Conservation (phyloP, 257 asterid species). For the Nicotiana knightiana region DNA sequence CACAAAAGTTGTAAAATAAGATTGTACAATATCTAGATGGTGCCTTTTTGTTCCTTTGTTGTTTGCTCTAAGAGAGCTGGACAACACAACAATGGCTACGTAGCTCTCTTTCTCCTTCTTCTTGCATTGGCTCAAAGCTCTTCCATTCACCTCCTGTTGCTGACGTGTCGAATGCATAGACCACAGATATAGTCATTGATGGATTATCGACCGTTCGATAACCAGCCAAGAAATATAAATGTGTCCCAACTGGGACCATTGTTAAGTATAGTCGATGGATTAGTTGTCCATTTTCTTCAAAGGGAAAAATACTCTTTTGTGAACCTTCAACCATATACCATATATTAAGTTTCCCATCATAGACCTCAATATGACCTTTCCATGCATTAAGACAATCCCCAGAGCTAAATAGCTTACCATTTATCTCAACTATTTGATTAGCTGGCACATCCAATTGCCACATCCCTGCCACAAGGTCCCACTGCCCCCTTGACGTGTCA, state of each 20-base stretch:
- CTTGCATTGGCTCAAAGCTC: slow-evolving; percentile 24
- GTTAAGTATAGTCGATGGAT: slow-evolving; percentile 27
- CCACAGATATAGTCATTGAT: slow-evolving; percentile 15
- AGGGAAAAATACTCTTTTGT: slow-evolving; percentile 16
- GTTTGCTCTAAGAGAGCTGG: slow-evolving; percentile 10
- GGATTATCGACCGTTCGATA: slow-evolving; percentile 16
- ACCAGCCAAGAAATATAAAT: slow-evolving; percentile 35
- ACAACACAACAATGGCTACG: slow-evolving; percentile 47
- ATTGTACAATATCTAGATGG: not conserved
- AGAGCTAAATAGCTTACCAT: slow-evolving; percentile 32
- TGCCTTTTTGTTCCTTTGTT: not conserved
- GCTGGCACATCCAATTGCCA: slow-evolving; percentile 61
- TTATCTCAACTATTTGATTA: slow-evolving; percentile 38
- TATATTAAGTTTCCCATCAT: slow-evolving; percentile 31
- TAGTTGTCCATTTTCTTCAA: slow-evolving; percentile 5
- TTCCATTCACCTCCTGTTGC: slow-evolving; percentile 27
- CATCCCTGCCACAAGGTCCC: slow-evolving; percentile 39
- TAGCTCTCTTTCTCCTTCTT: slow-evolving; percentile 26
- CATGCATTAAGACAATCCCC: slow-evolving; percentile 51
- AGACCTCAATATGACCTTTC: slow-evolving; percentile 42
- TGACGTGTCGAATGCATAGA: slow-evolving; percentile 35
- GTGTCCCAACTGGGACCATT: slow-evolving; percentile 31
- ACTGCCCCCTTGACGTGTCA: slow-evolving; percentile 11
- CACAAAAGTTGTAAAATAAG: not conserved
- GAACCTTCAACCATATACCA: slow-evolving; percentile 48